These are phyloP conservation scores for Trichophyton simii DNA, from an alignment of 2,329 filamentous ascomycete species.

Conservation along the genomic window DNA sequence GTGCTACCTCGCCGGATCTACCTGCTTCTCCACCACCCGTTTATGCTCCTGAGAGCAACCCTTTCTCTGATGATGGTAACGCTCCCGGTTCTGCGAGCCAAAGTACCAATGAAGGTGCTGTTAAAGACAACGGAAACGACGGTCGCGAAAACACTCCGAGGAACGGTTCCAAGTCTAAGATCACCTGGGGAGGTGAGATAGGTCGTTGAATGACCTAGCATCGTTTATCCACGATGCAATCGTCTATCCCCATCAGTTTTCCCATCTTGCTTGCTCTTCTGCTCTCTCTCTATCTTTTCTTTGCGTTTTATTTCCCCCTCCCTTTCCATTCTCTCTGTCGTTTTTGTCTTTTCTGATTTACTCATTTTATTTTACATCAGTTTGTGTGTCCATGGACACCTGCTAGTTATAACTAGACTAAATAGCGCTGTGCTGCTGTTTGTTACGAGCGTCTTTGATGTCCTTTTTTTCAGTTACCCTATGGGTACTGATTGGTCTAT, in stretches of 20 bases:
- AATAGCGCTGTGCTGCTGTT: neutral
- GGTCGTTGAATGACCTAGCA: constrained; percentile 13
- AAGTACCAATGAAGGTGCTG: neutral
- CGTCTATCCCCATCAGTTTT: neutral
- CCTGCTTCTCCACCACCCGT: neutral
- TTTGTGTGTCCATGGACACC: neutral
- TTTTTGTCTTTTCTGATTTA: neutral
- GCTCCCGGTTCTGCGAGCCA: constrained; percentile 13
- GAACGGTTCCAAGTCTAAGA: constrained; percentile 18
- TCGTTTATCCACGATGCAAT: neutral
- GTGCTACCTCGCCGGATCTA: neutral
- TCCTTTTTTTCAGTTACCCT: neutral
- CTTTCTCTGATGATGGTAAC: constrained; percentile 6
- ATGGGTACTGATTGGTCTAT: neutral
- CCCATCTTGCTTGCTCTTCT: neutral
- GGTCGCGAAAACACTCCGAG: constrained; percentile 10
- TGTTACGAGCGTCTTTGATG: neutral
- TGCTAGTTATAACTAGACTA: neutral
- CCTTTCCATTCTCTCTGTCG: neutral
- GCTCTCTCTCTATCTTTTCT: neutral
- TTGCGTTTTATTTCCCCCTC: neutral
- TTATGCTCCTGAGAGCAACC: neutral
- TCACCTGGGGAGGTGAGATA: constrained; percentile 34
- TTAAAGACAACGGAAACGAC: neutral
- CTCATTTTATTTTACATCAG: neutral